These are phyloP conservation scores for Pleodorina starrii DNA, from an alignment of 139 green algal species.

Conservation along the genomic window DNA sequence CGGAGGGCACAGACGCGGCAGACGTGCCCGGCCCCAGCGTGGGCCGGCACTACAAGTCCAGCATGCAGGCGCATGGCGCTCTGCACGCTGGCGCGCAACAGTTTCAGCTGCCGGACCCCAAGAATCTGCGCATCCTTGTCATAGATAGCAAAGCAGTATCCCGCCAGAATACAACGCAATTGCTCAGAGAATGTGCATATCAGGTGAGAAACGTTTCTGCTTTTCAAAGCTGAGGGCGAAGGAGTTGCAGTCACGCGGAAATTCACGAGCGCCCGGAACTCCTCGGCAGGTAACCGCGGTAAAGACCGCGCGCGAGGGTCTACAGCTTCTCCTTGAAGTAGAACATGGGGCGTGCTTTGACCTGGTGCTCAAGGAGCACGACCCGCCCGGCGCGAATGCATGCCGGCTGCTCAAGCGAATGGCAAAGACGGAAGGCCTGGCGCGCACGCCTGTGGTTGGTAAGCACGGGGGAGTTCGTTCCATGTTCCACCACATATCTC, in stretches of 20 bases:
- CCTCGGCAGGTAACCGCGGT: constrained; percentile 63
- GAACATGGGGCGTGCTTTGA: constrained; percentile 60
- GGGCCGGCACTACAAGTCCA: constrained; percentile 30
- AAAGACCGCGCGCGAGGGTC: constrained; percentile 60
- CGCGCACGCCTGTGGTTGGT: constrained; percentile 71
- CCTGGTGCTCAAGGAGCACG: constrained; percentile 83
- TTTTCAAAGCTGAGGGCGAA: background rate
- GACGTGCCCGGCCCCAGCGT: background rate
- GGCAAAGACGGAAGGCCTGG: constrained; percentile 47
- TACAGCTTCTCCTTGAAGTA: constrained; percentile 61
- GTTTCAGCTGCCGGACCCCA: constrained; percentile 19
- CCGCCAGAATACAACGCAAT: constrained; percentile 29
- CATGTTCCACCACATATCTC: no score
- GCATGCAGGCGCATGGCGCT: constrained; percentile 20
- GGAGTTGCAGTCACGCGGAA: background rate
- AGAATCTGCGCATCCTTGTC: constrained; percentile 60
- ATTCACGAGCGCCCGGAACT: background rate
- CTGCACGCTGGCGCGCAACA: background rate
- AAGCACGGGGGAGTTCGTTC: no score
- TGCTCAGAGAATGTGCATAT: constrained; percentile 60
- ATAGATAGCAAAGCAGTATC: constrained; percentile 51
- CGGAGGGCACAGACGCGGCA: background rate
- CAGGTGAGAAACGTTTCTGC: constrained; percentile 47
- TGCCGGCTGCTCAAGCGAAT: constrained; percentile 72
- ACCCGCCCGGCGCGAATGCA: constrained; percentile 70